Evolutionary conservation across 805 yeast species (phyloP), one percentile per base, ranked within the genome.

Genomic region (Torulaspora gathmanii): DNA sequence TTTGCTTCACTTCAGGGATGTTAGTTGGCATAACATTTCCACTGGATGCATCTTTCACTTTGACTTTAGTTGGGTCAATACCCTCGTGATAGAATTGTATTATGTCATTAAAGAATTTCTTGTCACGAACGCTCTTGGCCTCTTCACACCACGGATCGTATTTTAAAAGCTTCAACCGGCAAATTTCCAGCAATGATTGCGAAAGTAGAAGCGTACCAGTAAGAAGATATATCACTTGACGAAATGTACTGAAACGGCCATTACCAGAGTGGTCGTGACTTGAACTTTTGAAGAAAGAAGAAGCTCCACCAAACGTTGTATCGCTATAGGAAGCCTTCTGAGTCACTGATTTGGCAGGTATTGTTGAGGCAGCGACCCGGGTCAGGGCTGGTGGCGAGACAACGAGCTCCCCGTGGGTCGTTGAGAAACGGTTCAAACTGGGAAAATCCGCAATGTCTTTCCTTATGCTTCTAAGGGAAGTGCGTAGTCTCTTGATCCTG

Each of bases 101-200:
- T 8, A 64, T 61, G 45, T 65, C 68, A 45, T 64, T 64, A 45
- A 61, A 65, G 33, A 65, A 61, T 40, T 63, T 58, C 46, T 71
- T 60, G 15, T 64, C 65, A 30, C 87, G 73, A 27, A 79, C 82
- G 13, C 58, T 55, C 37, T 63, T 70, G 2, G 88, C 86, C 56
- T 83, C 88, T 26, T 79, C 86, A 20, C 64, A 71, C 90, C 90
- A 83, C 8, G 90, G 90, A 57, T 83, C 90, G 48, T 69, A 70
- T 33, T 70, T 70, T 11, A 71, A 42, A 39, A 70, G 23, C 6
- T 53, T 55, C 31, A 81, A 53, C 43, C 90, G 68, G 12, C 77
- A 68, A 5, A 72, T 52, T 55, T 83, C 91, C 28, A 82, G 57
- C 2, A 80, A 75, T 2, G 84, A 70, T 43, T 75, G 74, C 49